Evolutionary conservation across 192 early-diverging fungal species (phyloP).

Genomic region (Backusella westeae): DNA sequence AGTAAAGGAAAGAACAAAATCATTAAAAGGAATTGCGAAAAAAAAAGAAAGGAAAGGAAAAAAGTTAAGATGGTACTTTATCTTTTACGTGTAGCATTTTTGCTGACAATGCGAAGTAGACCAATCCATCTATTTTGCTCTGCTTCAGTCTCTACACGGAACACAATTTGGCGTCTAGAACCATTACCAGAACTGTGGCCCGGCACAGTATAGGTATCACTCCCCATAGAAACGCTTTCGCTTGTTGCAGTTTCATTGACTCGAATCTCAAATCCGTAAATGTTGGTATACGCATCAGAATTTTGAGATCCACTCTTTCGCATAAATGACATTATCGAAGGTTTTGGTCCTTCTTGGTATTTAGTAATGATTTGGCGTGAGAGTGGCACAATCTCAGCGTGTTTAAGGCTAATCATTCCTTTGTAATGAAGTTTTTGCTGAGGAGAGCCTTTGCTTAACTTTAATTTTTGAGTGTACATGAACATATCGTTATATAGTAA

Average conservation of each 20-base stretch:
- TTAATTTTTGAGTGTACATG: not conserved
- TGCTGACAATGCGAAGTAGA: not conserved
- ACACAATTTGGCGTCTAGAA: not conserved
- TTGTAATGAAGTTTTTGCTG: not conserved
- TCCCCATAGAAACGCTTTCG: not conserved
- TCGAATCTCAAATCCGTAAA: conserved; percentile 3
- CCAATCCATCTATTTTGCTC: conserved; percentile 7
- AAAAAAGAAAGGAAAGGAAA: not conserved
- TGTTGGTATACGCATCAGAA: not conserved
- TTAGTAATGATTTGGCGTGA: not conserved
- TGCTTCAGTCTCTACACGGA: not conserved
- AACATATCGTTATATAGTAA: conserved; percentile 9
- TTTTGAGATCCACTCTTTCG: not conserved
- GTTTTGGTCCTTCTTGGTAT: not conserved
- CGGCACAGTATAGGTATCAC: not conserved
- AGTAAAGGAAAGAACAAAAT: not conserved
- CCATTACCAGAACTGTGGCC: not conserved
- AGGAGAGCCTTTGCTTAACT: not conserved
- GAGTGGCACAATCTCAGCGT: conserved; percentile 9
- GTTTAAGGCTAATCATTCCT: not conserved
- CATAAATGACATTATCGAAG: not conserved
- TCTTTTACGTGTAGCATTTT: not conserved
- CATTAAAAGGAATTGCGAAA: not conserved
- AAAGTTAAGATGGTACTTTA: not conserved
- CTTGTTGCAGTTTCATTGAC: not conserved